Evolutionary conservation across 2,329 filamentous ascomycete genomes (phyloP), one percentile per base, ranked within the genome.

Genomic region (Fusarium mundagurra): DNA sequence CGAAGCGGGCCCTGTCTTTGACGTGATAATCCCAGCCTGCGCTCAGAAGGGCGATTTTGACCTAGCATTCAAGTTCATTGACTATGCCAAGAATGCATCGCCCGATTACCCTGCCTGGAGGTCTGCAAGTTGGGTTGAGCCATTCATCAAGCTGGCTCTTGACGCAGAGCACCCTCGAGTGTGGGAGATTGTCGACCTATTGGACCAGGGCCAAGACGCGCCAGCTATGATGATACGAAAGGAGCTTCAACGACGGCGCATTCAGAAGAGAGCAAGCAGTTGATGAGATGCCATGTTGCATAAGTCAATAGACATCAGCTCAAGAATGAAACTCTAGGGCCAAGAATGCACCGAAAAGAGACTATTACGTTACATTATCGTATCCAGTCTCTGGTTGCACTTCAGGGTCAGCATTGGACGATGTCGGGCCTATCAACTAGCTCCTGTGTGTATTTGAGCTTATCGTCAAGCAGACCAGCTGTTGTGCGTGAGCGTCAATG

Each of bases 1-100:
- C 38, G 58, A 68, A 53, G 64, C 68, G n/a, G 29, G 63, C 18
- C 41, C 65, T 11, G 72, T 75, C 10, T 81, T 78, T 69, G 67
- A 66, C 27, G 57, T 68, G n/a, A 76, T 83, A 34, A 80, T 83
- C 36, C 44, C 73, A 11, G 76, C 75, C 5, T 83, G 81, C 50
- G 75, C 78, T 7, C 63, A 80, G 34, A 64, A 61, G 9, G 77
- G 73, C 6, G 81, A 83, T 53, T 69, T 82, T 51, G 80, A 82
- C 51, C 53, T 84, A 20, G 83, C 82, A 4, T 81, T 83, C 43
- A 78, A 78, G n/a, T 80, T 82, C 51, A 77, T 79, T 20, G 54
- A 44, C 22, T 51, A 68, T 48, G 64, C 64, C 34, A 61, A 48
- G 55, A 44, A 65, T 62, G 55, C 64, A 44, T 27, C 51, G 24